These are phyloP conservation scores for Aspergillus brunneoviolaceus DNA, from an alignment of 2,329 filamentous ascomycete species.

Conservation along the genomic window DNA sequence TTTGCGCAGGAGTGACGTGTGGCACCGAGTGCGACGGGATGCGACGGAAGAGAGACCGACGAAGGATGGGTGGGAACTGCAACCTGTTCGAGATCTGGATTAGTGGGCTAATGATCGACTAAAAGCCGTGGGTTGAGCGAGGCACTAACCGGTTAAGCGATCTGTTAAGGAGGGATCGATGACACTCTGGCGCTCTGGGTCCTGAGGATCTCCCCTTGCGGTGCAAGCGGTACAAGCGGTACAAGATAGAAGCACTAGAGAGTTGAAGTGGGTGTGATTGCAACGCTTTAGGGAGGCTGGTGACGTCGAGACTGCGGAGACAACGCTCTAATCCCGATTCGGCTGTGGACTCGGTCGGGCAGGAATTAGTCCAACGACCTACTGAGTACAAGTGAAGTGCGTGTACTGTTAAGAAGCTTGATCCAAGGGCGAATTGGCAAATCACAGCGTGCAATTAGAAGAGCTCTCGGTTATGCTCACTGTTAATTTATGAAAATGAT, in stretches of 20 bases:
- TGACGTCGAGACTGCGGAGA: conserved; percentile 25
- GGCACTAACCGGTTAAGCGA: conserved; percentile 3
- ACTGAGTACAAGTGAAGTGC: not conserved
- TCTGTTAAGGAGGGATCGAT: conserved; percentile 7
- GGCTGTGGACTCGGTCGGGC: conserved; percentile 9
- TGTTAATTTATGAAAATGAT: not conserved
- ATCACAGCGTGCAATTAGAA: not conserved
- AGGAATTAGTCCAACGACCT: conserved; percentile 3
- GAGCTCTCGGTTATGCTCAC: not conserved
- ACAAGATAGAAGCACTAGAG: not conserved
- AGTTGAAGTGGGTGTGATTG: not conserved
- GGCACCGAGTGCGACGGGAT: conserved; percentile 22
- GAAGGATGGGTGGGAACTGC: conserved; percentile 14
- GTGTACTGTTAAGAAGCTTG: conserved; percentile 9
- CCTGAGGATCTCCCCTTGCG: not conserved
- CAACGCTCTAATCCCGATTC: conserved; percentile 16
- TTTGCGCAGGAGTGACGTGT: conserved; percentile 38
- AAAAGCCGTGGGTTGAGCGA: not conserved
- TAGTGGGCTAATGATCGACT: not conserved
- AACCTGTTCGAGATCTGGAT: conserved; percentile 14
- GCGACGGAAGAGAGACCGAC: conserved; percentile 26
- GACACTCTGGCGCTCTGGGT: conserved; percentile 1
- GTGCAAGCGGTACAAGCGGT: not conserved
- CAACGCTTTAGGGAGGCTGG: conserved; percentile 6
- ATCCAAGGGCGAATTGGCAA: conserved; percentile 1